These are phyloP conservation scores for Aureobasidium uvarum DNA, from an alignment of 2,329 filamentous ascomycete species.

Conservation along the genomic window DNA sequence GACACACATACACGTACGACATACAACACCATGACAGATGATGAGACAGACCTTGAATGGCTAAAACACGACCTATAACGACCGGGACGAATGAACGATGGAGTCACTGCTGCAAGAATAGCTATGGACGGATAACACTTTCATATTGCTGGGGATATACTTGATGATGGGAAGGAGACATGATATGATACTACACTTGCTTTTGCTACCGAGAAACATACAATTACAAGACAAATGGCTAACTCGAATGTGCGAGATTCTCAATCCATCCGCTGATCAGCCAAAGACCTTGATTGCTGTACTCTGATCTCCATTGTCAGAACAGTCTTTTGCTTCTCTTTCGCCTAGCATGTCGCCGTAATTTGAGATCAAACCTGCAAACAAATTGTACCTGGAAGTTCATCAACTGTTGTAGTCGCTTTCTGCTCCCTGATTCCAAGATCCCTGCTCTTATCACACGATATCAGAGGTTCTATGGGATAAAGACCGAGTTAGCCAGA, in stretches of 20 bases:
- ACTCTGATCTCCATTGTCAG: neutral
- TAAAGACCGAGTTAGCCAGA: too few relatives aligned
- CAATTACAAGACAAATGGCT: neutral
- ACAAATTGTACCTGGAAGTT: neutral
- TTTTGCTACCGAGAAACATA: neutral
- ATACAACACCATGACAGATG: neutral
- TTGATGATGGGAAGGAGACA: neutral
- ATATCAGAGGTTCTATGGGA: neutral
- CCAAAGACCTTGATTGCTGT: too few relatives aligned
- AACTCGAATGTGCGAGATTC: neutral
- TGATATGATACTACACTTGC: neutral
- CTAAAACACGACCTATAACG: neutral
- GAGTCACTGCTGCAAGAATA: neutral
- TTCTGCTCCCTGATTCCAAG: neutral
- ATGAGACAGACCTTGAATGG: neutral
- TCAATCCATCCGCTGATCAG: too few relatives aligned
- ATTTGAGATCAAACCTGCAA: neutral
- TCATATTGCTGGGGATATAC: conserved; percentile 6
- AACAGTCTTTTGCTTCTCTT: neutral
- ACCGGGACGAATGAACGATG: neutral
- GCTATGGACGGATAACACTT: neutral
- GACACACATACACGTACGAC: neutral
- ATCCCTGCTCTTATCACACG: neutral
- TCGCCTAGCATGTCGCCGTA: neutral
- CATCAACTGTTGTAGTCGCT: neutral